phyloP scores from a whole-genome alignment of 306 rosid species.

The Abrus precatorius region DNA sequence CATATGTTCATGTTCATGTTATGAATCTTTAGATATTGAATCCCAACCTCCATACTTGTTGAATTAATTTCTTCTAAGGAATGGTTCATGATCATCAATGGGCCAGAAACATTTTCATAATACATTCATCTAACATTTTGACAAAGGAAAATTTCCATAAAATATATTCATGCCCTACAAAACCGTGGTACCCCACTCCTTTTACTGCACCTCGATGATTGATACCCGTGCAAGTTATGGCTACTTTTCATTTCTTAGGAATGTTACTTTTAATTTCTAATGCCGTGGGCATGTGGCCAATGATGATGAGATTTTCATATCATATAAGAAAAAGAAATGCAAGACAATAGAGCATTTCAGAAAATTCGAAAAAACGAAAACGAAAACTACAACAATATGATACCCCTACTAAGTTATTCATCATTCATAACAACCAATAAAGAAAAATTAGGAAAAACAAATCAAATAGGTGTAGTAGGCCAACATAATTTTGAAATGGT shows the following conservation, averaged over 20 bases:
- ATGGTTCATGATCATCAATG: too few species aligned
- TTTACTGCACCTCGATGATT: neutral
- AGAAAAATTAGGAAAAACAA: neutral
- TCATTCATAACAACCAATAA: neutral
- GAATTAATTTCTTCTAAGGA: too few species aligned
- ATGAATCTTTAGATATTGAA: too few species aligned
- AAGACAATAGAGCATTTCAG: constrained; percentile 5
- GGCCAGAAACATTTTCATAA: too few species aligned
- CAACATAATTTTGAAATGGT: neutral
- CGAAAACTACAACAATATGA: neutral
- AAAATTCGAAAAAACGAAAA: neutral
- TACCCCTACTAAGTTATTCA: neutral
- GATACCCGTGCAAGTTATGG: constrained; percentile 23
- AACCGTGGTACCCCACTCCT: neutral
- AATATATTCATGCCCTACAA: neutral
- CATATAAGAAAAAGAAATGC: neutral
- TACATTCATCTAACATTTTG: too few species aligned
- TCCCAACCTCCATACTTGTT: too few species aligned
- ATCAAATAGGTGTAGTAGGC: neutral
- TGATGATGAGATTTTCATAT: constrained; percentile 12
- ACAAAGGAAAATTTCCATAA: neutral
- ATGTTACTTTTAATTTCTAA: constrained; percentile 3
- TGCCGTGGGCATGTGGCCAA: constrained; percentile 22
- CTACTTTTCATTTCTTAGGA: constrained; percentile 3
- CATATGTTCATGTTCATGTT: too few species aligned